Base-by-base conservation (phyloP, 371 early-diverging fungal species). In the Dinochytrium kinnereticum region DNA sequence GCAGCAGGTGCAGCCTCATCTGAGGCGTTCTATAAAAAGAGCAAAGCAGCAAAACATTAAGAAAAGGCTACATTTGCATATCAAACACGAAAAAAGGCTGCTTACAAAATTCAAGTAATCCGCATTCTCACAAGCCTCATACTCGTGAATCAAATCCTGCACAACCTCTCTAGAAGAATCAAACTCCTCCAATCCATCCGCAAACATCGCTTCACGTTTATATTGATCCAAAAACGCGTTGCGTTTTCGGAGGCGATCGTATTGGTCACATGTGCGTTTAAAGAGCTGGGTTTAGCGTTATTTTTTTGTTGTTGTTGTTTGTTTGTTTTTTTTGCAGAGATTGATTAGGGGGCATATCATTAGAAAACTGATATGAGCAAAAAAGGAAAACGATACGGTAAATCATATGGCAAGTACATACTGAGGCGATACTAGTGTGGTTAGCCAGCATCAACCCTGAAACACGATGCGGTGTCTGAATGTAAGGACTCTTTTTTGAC, bases 191-290 rank as follows among this genome's bases (percentile, higher is more conserved):
- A 96, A 72, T 24, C 88, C 90, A 68, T 95, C 95, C 36, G 90
- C 77, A 82, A 95, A 96, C 87, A 93, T 88, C 13, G 90, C 76
- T 74, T 91, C 91, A 64, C 93, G 92, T 71, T 91, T 89, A 80
- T 99, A 99, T 72, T 94, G 95, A 40, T 99, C 99, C 78, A 99
- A 79, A 84, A 99, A 99, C n/a, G 99, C 99, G 78, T 97, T 98
- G 65, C 99, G 88, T 81, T 95, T 96, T 79, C 94, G 91, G 69
- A 99, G 88, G 51, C 92, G 89, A 83, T 99, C 99, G 84, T 94
- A 99, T 80, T 99, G 99, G 76, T 95, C 94, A 69, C 92, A 87
- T 1, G 95, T 99, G 65, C 98, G 92, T 70, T 92, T 92, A 78
- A 99, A 96, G 33, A 98, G 84, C 91, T 94, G 76, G 0, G n/a